Evolutionary conservation across 768 basidiomycete species (phyloP).

Genomic region (Termitomyces sp.): DNA sequence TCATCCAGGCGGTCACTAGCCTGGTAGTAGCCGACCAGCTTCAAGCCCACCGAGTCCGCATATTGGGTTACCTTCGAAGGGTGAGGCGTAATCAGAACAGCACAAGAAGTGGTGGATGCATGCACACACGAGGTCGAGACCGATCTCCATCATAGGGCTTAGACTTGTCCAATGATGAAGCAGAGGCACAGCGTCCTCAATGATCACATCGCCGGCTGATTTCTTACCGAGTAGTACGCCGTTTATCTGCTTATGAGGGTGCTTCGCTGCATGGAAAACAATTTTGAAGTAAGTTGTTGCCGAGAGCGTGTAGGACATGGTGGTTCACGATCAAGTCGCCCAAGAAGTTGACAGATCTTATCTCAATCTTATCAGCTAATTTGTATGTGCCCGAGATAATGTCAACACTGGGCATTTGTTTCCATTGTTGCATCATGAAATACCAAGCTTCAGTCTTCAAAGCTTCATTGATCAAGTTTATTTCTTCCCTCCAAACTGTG

Average conservation of each 20-base stretch:
- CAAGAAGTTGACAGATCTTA: not conserved
- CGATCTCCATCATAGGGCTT: constrained; percentile 85
- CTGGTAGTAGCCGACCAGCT: constrained; percentile 74
- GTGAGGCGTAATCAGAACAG: not conserved
- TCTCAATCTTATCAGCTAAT: not conserved
- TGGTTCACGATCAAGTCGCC: not conserved
- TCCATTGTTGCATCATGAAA: not conserved
- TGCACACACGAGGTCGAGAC: constrained; percentile 64
- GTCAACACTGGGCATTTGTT: no score
- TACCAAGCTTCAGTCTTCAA: not conserved
- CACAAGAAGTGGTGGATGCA: not conserved
- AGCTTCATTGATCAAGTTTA: not conserved
- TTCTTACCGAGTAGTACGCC: constrained; percentile 71
- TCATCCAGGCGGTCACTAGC: constrained; percentile 66
- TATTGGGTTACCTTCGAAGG: constrained; percentile 51
- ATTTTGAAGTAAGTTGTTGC: constrained; percentile 69
- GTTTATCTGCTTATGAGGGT: constrained; percentile 72
- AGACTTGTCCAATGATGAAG: constrained; percentile 85
- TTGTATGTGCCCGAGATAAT: not conserved
- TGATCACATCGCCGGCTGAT: constrained; percentile 34
- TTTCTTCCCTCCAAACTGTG: not conserved
- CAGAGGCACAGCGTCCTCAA: constrained; percentile 70
- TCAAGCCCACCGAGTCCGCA: constrained; percentile 49
- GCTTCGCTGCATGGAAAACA: constrained; percentile 76
- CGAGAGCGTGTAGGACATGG: constrained; percentile 46